phyloP scores from a whole-genome alignment of 768 basidiomycete species.

The Multifurca ochricompacta region DNA sequence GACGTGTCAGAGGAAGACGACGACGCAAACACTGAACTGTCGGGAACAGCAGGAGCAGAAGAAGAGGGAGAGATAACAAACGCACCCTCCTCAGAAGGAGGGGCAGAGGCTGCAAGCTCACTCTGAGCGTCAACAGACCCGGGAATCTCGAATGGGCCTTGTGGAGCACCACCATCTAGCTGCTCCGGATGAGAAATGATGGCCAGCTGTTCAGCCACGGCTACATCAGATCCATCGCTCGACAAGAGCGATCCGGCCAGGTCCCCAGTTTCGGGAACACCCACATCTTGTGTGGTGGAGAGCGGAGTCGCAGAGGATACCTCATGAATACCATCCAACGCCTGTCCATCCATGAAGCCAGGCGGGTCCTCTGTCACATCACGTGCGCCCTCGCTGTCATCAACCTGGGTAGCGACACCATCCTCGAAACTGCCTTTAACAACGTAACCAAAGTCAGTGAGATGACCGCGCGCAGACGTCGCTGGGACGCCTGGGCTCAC shows the following conservation, averaged over 20 bases:
- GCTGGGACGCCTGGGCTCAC: slow-evolving; percentile 17
- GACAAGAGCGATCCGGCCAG: neutral
- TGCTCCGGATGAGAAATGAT: slow-evolving; percentile 17
- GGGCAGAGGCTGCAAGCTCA: slow-evolving; percentile 13
- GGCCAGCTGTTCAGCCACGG: neutral
- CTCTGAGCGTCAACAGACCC: slow-evolving; percentile 3
- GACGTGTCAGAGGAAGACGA: slow-evolving; percentile 19
- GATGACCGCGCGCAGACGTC: slow-evolving; percentile 35
- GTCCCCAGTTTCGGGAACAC: slow-evolving; percentile 11
- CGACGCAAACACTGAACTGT: slow-evolving; percentile 18
- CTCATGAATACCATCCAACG: slow-evolving; percentile 19
- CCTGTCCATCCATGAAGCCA: slow-evolving; percentile 19
- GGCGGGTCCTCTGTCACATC: slow-evolving; percentile 17
- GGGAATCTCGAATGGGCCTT: slow-evolving; percentile 7
- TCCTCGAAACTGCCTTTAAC: slow-evolving; percentile 40
- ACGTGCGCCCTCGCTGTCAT: slow-evolving; percentile 19
- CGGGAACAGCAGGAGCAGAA: slow-evolving; percentile 16
- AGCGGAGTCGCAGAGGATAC: slow-evolving; percentile 11
- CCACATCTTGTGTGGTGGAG: slow-evolving; percentile 13
- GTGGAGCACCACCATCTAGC: slow-evolving; percentile 3
- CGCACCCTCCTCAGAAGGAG: slow-evolving; percentile 11
- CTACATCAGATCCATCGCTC: slow-evolving; percentile 8
- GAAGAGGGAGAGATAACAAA: slow-evolving; percentile 18
- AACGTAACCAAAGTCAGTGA: slow-evolving; percentile 54
- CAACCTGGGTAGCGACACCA: slow-evolving; percentile 25